Base-by-base conservation (phyloP, 306 rosid species). In the Amphicarpaea edgeworthii region DNA sequence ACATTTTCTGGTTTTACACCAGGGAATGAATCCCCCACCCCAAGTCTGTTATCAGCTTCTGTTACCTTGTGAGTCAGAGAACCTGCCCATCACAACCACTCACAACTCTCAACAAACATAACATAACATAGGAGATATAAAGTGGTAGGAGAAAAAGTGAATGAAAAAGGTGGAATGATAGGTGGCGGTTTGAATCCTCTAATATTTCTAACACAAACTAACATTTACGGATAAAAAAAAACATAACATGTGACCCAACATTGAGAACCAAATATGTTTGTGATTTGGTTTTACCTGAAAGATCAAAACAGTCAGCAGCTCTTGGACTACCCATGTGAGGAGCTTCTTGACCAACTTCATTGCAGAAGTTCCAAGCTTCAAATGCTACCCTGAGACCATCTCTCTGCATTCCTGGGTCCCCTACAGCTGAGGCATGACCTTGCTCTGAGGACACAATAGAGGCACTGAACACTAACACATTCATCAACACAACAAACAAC, bases 301-400 rank as follows among this genome's bases (percentile, higher is more conserved):
- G 84, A 87, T 90, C 90, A 72, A 93, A 93, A 66, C 98, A 90
- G 40, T 93, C 91, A 41, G 96, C 94, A 17, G 90, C 93, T 87
- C 95, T 87, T 15, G 98, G 96, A 70, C 91, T 89, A 49, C 96
- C 96, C 90, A 84, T 88, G 34, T 51, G 59, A 68, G 96, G 93
- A 79, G 96, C 91, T 85, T 93, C 95, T 76, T 79, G 50, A 3
- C 90, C 96, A 79, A 90, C 98, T 81, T 93, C 96, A 81, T 93
- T 90, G 89, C 98, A 93, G 61, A 93, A 93, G 81, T 89, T 93
- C 98, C 98, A 89, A 85, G 90, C 94, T 79, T 93, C 98, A 78
- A 93, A 88, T 47, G 87, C 98, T 43, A 93, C 94, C 55, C 96
- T 88, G n/a, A 90, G 80, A 14, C 61, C 86, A 84, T 93, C 92